Evolutionary conservation across 108 stramenopile genomes (phyloP), one percentile per base, ranked within the genome.

Genomic region (Pseudonitzschia pungens): DNA sequence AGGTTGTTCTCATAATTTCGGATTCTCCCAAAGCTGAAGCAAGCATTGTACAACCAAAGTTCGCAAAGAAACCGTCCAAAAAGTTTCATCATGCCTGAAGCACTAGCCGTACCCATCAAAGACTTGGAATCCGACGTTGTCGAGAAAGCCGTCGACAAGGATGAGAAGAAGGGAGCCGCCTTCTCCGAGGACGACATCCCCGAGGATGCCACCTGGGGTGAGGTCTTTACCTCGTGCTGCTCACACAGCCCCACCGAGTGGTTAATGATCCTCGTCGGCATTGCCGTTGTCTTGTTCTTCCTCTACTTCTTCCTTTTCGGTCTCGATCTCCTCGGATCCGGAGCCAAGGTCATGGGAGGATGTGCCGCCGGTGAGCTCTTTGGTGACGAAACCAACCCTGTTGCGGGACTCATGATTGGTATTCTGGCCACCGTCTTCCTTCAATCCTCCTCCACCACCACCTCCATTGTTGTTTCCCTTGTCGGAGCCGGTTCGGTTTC

Each of bases 251-350:
- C 76, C 15, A 24, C 52, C 31, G 88, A 82, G 54, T 92, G 91
- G 91, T 81, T 55, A 24, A 69, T 73, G 60, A 82, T 86, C 71
- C 66, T 73, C 65, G 26, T 83, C 43, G 89, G 87, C 73, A 33
- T 87, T 29, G 42, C 54, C 59, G 63, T 69, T 40, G 81, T 91
- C 16, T 54, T 77, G 28, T 92, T 92, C 82, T 92, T 92, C 82
- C 87, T 96, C 24, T 96, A 96, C 85, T 96, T 92, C 72, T 96
- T 96, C 83, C 81, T 96, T 27, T 66, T 96, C 33, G 89, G 89
- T 29, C 83, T 96, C 33, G 89, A 92, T 43, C 76, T 96, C 22
- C 79, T 96, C 22, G 88, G 91, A 44, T 83, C 71, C 57, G 79
- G 85, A 69, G 90, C 90, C 81, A 93, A 96, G 89, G 89, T 89